These are phyloP conservation scores for Hyaloscypha variabilis DNA, from an alignment of 495 filamentous ascomycete species.

Conservation along the genomic window DNA sequence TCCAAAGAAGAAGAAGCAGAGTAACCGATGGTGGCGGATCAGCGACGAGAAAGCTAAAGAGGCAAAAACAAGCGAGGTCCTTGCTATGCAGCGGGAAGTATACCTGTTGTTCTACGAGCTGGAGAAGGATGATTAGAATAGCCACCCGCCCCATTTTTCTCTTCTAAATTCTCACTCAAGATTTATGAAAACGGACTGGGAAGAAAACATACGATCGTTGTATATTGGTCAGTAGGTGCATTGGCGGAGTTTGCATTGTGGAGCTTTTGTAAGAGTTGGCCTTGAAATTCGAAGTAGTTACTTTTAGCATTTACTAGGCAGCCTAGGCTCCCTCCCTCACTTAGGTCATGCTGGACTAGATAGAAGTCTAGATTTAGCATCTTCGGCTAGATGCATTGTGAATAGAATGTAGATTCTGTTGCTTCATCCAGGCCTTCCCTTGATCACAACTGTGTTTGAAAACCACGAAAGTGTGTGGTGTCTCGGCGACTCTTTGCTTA, in stretches of 20 bases:
- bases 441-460: background rate
- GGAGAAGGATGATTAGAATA: slow-evolving; percentile 36
- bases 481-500: no score
- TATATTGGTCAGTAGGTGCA: background rate
- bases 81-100: slow-evolving; percentile 93
- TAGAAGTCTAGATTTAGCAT: background rate
- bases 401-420: background rate
- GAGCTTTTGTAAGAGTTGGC: background rate
- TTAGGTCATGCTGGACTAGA: background rate
- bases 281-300: background rate
- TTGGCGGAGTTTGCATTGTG: background rate
- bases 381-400: background rate
- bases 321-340: background rate
- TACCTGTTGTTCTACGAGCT: slow-evolving; percentile 97
- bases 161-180: background rate
- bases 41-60: slow-evolving; percentile 98
- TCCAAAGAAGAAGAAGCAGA: slow-evolving; percentile 51
- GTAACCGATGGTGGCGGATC: slow-evolving; percentile 92
- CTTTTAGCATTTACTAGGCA: background rate
- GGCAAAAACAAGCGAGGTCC: slow-evolving; percentile 84
- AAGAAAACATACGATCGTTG: background rate
- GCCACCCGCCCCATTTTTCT: background rate
- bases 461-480: no score
- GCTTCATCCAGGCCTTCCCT: background rate
- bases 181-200: background rate